Evolutionary conservation across 2,329 filamentous ascomycete genomes (phyloP), one percentile per base, ranked within the genome.

Genomic region (Chrysoporthe puriensis): DNA sequence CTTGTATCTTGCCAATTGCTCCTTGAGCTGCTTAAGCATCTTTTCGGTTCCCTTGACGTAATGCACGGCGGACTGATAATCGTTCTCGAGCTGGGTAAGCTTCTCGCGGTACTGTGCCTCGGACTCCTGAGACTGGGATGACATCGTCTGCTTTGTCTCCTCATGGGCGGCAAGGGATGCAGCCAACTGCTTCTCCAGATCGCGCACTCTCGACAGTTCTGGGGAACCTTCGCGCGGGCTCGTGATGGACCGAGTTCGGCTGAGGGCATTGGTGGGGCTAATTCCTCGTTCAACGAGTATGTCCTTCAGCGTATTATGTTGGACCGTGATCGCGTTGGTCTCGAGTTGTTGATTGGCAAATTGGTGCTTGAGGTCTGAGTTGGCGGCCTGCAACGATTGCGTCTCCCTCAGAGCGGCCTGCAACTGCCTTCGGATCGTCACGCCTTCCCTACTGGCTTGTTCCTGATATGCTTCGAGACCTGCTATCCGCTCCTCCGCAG

Each of bases 31-130:
- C 79, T 96, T 94, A 61, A 99, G 87, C 94, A 99, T 97, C 86
- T 97, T 98, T 80, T 99, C 96, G 1, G 96, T 98, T 68, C 96
- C 96, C 79, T 97, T 96, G 73, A 99, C 93, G 76, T 99, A 99
- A 79, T 97, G 96, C 62, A 98, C 94, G 18, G 96, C 95, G 54
- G 96, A 97, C 79, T 97, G 94, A 77, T 99, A 97, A 78, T 99
- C 96, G 76, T 94, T 97, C 80, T 98, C 94, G 43, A 99, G 88
- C 76, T 97, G 94, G 68, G 93, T 88, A 63, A 99, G 85, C 79
- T 97, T 97, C 77, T 97, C 94, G 70, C 94, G 91, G 81, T 97
- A 98, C 59, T 92, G 88, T 66, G 89, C 86, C 77, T 97, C 95
- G n/a, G 93, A 91, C 75, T 97, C 93, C 73, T 96, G 91, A 69